Evolutionary conservation across 805 yeast species (phyloP), one percentile per base, ranked within the genome.

Genomic region (Yamadazyma philogaea): DNA sequence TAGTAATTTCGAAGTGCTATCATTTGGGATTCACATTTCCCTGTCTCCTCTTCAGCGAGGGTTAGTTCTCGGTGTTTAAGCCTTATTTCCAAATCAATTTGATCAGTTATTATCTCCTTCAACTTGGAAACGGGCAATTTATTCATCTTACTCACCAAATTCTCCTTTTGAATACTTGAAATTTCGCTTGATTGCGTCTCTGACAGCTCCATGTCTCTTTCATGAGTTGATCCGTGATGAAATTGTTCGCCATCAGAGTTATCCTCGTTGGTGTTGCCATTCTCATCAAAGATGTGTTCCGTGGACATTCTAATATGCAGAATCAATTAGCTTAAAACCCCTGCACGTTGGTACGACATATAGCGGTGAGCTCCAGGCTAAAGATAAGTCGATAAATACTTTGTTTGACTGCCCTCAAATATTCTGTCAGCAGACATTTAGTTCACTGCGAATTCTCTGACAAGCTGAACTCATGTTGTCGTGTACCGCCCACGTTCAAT

Each of bases 21-120:
- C 70, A 82, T 63, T 48, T 80, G 81, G 1, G 82, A 70, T 53
- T 79, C 81, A 26, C 81, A 77, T 48, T 77, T 77, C 11, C 73
- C 70, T 1, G 80, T 67, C 50, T 81, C 86, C 31, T 70, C 69
- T 40, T 77, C 74, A 1, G 79, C 66, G 16, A 72, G 56, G 30
- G 68, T 63, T 34, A 74, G 55, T 55, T 82, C 86, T 44, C 75
- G 70, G 57, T 81, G 83, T 42, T 78, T 81, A 38, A 82, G 59
- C 21, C 82, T 53, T 10, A 81, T 78, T 50, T 81, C 86, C 34
- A 81, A 54, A 54, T 81, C 82, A 15, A 81, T 62, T 49, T 78
- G 79, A 44, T 75, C 64, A 39, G 64, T 57, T 34, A 71, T 55
- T 28, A 66, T 59, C 35, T 61, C 63, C 49, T 61, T 56, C 58